Conservation (phyloP, 2,329 filamentous ascomycete genomes). For the Fusarium aywerte region DNA sequence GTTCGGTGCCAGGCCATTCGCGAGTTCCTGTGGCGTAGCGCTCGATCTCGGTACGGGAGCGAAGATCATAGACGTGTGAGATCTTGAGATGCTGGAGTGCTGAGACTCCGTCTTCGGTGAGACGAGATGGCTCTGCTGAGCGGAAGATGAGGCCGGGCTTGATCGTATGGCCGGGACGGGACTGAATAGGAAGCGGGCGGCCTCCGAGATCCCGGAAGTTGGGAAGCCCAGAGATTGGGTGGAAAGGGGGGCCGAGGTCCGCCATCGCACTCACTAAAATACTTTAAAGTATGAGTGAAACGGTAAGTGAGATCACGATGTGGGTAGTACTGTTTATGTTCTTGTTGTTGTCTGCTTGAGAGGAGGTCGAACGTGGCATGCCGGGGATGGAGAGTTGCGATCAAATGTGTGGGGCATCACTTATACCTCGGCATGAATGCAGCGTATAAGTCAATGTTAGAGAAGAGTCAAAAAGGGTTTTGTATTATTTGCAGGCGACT, state of each 20-base stretch:
- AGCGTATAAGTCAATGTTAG: not conserved
- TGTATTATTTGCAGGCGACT: rapidly evolving
- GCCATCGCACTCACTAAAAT: slow-evolving; percentile 16
- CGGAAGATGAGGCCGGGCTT: slow-evolving; percentile 71
- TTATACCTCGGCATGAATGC: slow-evolving; percentile 21
- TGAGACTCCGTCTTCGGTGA: slow-evolving; percentile 64
- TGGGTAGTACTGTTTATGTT: not conserved
- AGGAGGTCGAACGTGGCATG: not conserved
- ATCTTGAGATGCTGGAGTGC: slow-evolving; percentile 68
- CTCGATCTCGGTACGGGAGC: slow-evolving; percentile 69
- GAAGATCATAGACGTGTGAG: slow-evolving; percentile 73
- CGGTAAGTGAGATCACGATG: not conserved
- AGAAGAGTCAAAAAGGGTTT: not conserved
- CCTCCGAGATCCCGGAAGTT: slow-evolving; percentile 78
- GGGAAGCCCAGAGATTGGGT: slow-evolving; percentile 65
- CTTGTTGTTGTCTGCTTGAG: not conserved
- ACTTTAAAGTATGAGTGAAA: too few species aligned
- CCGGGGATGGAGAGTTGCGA: slow-evolving; percentile 2
- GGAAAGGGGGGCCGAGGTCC: slow-evolving; percentile 58
- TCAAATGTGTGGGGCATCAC: slow-evolving; percentile 32
- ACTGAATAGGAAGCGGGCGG: slow-evolving; percentile 59
- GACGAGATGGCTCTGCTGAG: slow-evolving; percentile 71
- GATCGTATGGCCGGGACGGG: slow-evolving; percentile 66
- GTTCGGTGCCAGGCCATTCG: slow-evolving; percentile 56
- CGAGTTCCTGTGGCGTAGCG: slow-evolving; percentile 50